A percentile compares a stretch with the other conserved stretches of the same genome.
Conservation (phyloP, 2,329 filamentous ascomycete genomes). For the Trichocomaceae sp. region DNA sequence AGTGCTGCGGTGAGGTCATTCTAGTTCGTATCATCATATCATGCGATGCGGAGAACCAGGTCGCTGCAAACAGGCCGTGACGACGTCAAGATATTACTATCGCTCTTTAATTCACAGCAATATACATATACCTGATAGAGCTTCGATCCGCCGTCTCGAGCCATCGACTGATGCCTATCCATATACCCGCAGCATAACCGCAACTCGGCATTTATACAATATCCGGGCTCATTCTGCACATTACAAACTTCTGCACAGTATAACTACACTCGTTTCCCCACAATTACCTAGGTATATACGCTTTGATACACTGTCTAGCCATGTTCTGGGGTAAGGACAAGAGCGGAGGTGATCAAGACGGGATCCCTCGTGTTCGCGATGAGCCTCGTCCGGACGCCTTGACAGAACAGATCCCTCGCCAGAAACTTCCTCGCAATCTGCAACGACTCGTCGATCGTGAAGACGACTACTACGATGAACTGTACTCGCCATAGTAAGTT, state of each 20-base stretch:
- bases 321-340: constrained; percentile 31
- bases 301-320: background rate
- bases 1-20: constrained; percentile 12
- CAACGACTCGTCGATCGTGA: constrained; percentile 55
- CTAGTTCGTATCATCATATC: too few relatives aligned
- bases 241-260: background rate
- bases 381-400: constrained; percentile 26
- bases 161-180: background rate
- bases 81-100: background rate
- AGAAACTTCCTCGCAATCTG: constrained; percentile 48
- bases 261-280: background rate
- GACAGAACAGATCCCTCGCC: constrained; percentile 40
- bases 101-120: background rate
- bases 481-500: constrained; percentile 72
- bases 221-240: background rate
- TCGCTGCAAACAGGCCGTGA: background rate
- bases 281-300: too few relatives aligned
- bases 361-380: constrained; percentile 14
- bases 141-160: background rate
- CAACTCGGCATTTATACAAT: background rate
- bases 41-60: background rate
- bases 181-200: background rate
- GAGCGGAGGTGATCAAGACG: constrained; percentile 15
- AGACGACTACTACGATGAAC: constrained; percentile 67
- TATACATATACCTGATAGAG: background rate